Evolutionary conservation across 129 eudicot genomes (phyloP).

Genomic region (Artemisia annua): DNA sequence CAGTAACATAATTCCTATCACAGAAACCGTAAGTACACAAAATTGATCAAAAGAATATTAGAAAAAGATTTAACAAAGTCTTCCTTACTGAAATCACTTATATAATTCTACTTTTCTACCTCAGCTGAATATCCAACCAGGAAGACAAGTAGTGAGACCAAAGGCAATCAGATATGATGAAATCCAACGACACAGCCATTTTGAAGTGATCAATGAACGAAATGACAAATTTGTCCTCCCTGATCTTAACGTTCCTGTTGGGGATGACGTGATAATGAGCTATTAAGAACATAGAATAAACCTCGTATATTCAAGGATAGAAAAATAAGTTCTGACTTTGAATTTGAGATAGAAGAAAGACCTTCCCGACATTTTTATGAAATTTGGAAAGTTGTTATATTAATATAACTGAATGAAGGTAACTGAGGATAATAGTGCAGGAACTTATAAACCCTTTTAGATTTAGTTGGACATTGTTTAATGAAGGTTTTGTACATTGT

Average conservation of each 20-base stretch:
- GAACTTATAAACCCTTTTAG: constrained; percentile 22
- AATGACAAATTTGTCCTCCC: constrained; percentile 32
- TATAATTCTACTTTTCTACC: constrained; percentile 3
- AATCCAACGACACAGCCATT: constrained; percentile 15
- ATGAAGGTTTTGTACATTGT: constrained; percentile 33
- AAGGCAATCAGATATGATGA: not conserved
- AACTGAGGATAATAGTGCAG: constrained; percentile 17
- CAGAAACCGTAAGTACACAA: too few species aligned
- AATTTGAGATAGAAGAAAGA: constrained; percentile 21
- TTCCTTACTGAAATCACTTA: not conserved
- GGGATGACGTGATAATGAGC: constrained; percentile 37
- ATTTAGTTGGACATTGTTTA: constrained; percentile 29
- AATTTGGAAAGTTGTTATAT: constrained; percentile 30
- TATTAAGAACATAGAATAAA: constrained; percentile 29
- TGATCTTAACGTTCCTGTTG: constrained; percentile 39
- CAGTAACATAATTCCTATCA: too few species aligned
- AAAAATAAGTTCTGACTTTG: constrained; percentile 34
- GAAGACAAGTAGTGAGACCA: constrained; percentile 7
- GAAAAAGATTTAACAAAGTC: not conserved
- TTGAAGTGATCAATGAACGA: constrained; percentile 15
- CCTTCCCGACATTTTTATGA: constrained; percentile 11
- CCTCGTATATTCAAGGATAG: constrained; percentile 30
- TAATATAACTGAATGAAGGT: constrained; percentile 23
- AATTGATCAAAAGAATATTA: too few species aligned
- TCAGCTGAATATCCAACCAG: constrained; percentile 31